Evolutionary conservation across 2,329 filamentous ascomycete species (phyloP).

Genomic region (Aureobasidium leucospermi): DNA sequence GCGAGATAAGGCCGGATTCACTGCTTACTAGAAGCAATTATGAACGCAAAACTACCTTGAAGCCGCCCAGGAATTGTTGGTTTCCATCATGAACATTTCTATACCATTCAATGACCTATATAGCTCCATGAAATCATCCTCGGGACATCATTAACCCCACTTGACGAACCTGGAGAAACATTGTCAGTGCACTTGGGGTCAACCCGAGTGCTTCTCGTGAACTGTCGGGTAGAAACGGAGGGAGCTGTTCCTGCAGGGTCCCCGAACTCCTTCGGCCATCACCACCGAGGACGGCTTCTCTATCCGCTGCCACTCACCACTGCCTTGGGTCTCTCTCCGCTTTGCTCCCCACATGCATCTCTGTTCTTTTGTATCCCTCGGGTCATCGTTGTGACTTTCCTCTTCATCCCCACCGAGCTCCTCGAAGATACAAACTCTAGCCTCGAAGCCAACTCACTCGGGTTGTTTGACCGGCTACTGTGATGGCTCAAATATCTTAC

Average conservation of each 20-base stretch:
- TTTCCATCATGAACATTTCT: neutral
- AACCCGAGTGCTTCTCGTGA: neutral
- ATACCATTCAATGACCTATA: conserved; percentile 6
- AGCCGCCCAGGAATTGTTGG: neutral
- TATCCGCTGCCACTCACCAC: neutral
- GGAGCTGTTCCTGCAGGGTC: neutral
- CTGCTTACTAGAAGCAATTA: conserved; percentile 1
- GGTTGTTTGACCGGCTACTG: conserved; percentile 72
- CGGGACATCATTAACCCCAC: conserved; percentile 6
- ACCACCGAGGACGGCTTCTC: neutral
- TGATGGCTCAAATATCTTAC: neutral
- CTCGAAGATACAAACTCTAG: conserved; percentile 67
- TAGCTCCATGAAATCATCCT: conserved; percentile 8
- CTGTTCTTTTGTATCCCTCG: neutral
- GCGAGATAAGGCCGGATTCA: conserved; percentile 7
- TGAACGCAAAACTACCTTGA: neutral
- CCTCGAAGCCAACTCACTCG: conserved; percentile 67
- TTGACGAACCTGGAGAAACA: neutral
- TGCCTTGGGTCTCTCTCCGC: neutral
- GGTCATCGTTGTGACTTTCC: conserved; percentile 52
- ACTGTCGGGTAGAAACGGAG: neutral
- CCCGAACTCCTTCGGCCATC: neutral
- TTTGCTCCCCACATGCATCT: neutral
- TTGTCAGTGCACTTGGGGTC: conserved; percentile 2
- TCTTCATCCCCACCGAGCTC: conserved; percentile 80